Base-by-base conservation (phyloP, 148 eudicot genomes). In the Dysphania ambrosioides region DNA sequence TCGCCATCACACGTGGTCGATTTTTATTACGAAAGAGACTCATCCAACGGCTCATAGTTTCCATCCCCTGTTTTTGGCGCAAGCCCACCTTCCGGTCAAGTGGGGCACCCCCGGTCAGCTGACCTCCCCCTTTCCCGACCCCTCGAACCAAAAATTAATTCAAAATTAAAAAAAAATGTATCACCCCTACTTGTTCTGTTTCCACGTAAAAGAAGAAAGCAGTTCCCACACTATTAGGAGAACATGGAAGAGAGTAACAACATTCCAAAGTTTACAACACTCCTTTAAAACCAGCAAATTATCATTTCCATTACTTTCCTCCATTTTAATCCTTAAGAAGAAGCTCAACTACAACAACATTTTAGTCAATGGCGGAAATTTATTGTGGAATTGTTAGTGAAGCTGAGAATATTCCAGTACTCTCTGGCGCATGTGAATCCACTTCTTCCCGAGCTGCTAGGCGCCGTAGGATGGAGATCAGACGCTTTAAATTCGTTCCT, bases 331-430 rank as follows among this genome's bases (percentile, higher is more conserved):
- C 38, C 11, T 3, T 8, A 11, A 42, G 13, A n/a, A n/a, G n/a
- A n/a, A n/a, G n/a, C n/a, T n/a, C n/a, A n/a, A n/a, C n/a, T n/a
- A n/a, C n/a, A n/a, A n/a, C n/a, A n/a, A n/a, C n/a, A 0, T 42
- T 15, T 42, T 42, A 11, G 13, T 73, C 29, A 66, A 90, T 91
- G 97, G 94, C 90, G 82, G 91, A 89, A 44, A 85, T 88, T 15
- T 88, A 91, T 34, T 83, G 80, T 8, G 89, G 77, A 0, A 72
- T 79, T 3, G 77, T 81, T 55, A 78, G 76, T 31, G 84, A 86
- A 11, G 80, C 75, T 3, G 51, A 38, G 80, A 85, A 2, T 36
- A 66, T 42, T 29, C 83, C 81, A 41, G 51, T 74, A 24, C 26
- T 73, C 2, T 21, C 76, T 2, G 35, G 60, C 3, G 53, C 75